Base-by-base conservation (phyloP, 1,284 basidiomycete species). In the Melampsora larici-populina region DNA sequence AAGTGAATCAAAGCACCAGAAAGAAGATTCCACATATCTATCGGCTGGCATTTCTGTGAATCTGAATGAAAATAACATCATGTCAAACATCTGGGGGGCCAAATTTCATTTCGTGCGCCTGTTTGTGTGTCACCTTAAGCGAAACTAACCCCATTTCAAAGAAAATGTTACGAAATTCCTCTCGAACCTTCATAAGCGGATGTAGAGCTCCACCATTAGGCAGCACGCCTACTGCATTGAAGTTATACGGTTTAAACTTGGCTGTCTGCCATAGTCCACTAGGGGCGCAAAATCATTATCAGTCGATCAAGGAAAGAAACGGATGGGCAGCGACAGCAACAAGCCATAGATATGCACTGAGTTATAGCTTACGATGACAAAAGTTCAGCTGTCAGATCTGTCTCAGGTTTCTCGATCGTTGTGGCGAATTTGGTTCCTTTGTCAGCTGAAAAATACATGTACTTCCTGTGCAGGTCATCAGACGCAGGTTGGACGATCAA, bases 11-110 rank as follows among this genome's bases (percentile, higher is more conserved):
- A 99, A 99, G 84, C 96, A 97, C 97, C 97, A 99, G 89, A 99
- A 99, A 48, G 92, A 92, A 33, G 94, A 97, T 85, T 99, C 97
- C 79, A 99, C 94, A 84, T 95, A 99, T 79, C 91, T 90, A 79
- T 91, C 90, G n/a, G 97, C 98, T 7, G 96, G 94, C 97, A 99
- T 99, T 86, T 99, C 97, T 78, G 94, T 91, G 86, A 99, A 99
- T 18, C 94, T 96, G 80, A 29, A 6, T n/a, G n/a, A 21, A 33
- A 1, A n/a, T 40, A 79, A 8, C 15, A 4, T 36, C 11, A 40
- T 18, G 33, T 13, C 46, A 36, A 36, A 26, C 5, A 26, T 21
- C 40, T 67, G 55, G 21, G 24, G 0, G 33, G 51, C 29, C 6
- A 62, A 3, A 36, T 21, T 55, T 40, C 6, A 13, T 26, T 13